Conservation (phyloP, 2,329 filamentous ascomycete species). For the Aspergillus sp. region DNA sequence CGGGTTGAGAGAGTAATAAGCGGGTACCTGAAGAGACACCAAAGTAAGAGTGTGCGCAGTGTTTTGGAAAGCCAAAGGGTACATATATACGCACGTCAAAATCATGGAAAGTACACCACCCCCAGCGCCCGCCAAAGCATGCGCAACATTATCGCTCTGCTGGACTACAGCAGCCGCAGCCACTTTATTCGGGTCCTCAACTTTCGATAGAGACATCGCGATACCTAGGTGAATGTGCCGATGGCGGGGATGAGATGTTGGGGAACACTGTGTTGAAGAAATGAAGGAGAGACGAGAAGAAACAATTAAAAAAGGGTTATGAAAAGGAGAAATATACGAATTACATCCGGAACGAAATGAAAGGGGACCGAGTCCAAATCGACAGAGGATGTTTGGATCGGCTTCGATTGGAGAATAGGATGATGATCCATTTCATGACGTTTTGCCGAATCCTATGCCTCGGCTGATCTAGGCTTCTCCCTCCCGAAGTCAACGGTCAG, state of each 20-base stretch:
- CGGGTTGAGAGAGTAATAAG: slow-evolving; percentile 96
- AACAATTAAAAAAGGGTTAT: slow-evolving; percentile 5
- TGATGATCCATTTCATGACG: slow-evolving; percentile 37
- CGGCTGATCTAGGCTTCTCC: slow-evolving; percentile 28
- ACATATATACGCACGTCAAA: slow-evolving; percentile 68
- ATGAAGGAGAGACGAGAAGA: slow-evolving; percentile 16
- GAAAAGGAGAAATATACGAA: slow-evolving; percentile 14
- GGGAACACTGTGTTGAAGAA: neutral
- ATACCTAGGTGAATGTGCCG: neutral
- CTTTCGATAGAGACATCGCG: slow-evolving; percentile 46
- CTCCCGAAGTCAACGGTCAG: neutral
- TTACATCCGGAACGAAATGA: slow-evolving; percentile 13
- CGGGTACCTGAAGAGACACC: slow-evolving; percentile 70
- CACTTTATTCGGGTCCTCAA: slow-evolving; percentile 40
- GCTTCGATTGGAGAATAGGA: slow-evolving; percentile 26
- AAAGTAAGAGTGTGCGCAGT: neutral
- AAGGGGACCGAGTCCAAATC: slow-evolving; percentile 4
- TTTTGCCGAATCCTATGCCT: slow-evolving; percentile 43
- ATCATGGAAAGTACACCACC: slow-evolving; percentile 95
- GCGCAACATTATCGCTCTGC: slow-evolving; percentile 95
- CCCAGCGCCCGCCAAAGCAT: slow-evolving; percentile 89
- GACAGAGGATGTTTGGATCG: slow-evolving; percentile 36
- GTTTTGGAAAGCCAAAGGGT: neutral
- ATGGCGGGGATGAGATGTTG: neutral
- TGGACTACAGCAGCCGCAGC: slow-evolving; percentile 68